Evolutionary conservation across 192 early-diverging fungal genomes (phyloP).

Genomic region (Rhizophagus sp.): DNA sequence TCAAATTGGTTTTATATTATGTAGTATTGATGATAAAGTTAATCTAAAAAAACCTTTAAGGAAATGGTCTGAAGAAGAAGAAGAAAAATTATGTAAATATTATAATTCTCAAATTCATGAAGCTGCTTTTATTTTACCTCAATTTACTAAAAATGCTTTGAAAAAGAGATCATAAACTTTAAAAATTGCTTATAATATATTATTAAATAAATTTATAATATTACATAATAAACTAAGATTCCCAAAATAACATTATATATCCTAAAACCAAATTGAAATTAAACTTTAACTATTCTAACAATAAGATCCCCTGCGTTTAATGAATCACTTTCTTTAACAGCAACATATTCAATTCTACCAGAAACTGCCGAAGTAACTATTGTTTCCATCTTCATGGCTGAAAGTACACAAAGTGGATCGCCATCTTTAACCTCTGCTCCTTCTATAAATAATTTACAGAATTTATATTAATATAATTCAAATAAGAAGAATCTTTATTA

Average conservation of each 20-base stretch:
- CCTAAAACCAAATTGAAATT: not conserved
- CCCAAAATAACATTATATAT: too few species aligned
- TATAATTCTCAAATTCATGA: slow-evolving; percentile 94
- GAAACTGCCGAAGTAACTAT: slow-evolving; percentile 80
- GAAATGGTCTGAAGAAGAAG: slow-evolving; percentile 73
- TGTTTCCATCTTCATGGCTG: slow-evolving; percentile 99
- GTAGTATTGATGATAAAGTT: slow-evolving; percentile 78
- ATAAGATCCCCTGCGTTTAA: slow-evolving; percentile 85
- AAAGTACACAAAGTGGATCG: slow-evolving; percentile 87
- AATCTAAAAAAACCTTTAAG: slow-evolving; percentile 81
- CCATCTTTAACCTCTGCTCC: slow-evolving; percentile 86
- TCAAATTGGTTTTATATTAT: slow-evolving; percentile 95
- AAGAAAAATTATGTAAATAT: slow-evolving; percentile 82
- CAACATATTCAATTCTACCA: slow-evolving; percentile 73
- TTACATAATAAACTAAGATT: not conserved
- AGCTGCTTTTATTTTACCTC: slow-evolving; percentile 90
- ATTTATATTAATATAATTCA: not conserved
- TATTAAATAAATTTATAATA: too few species aligned
- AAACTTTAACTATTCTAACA: slow-evolving; percentile 61
- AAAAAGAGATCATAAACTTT: not conserved
- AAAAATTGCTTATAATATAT: too few species aligned
- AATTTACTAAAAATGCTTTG: slow-evolving; percentile 64
- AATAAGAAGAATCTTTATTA: not conserved
- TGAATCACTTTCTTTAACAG: slow-evolving; percentile 74
- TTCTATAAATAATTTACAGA: slow-evolving; percentile 16